phyloP scores from a whole-genome alignment of 1,284 basidiomycete species.

The Ganoderma lucidum region DNA sequence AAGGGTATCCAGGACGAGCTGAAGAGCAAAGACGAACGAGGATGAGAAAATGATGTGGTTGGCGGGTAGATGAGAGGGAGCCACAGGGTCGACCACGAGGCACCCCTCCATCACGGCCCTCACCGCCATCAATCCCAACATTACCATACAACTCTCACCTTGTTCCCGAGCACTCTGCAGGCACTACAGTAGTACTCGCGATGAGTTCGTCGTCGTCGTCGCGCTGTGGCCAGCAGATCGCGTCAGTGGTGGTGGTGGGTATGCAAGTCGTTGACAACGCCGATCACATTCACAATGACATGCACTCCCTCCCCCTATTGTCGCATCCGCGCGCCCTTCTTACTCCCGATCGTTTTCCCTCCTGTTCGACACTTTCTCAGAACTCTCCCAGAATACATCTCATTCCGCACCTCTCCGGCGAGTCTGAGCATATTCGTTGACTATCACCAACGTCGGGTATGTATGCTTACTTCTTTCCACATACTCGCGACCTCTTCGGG shows the following conservation, averaged over 20 bases:
- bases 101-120: background rate
- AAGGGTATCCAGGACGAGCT: constrained; percentile 13
- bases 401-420: background rate
- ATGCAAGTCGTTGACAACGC: constrained; percentile 1
- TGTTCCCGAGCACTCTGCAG: background rate
- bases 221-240: constrained; percentile 8
- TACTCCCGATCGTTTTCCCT: background rate
- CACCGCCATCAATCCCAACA: background rate
- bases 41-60: constrained; percentile 4
- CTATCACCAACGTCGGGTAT: background rate
- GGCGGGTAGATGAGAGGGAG: background rate
- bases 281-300: background rate
- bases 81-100: background rate
- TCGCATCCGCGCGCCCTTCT: background rate
- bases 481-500: background rate
- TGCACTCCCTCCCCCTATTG: background rate
- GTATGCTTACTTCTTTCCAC: background rate
- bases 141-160: background rate
- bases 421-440: background rate
- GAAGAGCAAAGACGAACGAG: background rate
- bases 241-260: background rate
- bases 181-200: background rate
- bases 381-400: background rate
- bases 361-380: background rate
- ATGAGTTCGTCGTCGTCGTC: constrained; percentile 5